phyloP scores from a whole-genome alignment of 495 filamentous ascomycete genomes.

The Aspergillus sparsus region DNA sequence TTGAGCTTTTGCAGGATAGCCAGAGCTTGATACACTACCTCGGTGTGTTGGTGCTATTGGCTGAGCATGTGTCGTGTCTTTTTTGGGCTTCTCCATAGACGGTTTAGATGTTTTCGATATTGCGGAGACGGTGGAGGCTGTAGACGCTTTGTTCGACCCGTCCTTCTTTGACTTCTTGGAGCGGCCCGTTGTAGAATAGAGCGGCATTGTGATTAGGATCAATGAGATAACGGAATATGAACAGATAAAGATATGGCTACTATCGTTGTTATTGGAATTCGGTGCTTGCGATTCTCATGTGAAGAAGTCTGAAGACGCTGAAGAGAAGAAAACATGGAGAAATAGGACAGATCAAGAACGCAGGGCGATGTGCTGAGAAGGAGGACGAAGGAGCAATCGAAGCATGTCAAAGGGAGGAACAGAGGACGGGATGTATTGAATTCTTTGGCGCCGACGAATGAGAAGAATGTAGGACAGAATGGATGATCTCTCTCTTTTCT shows the following conservation, averaged over 20 bases:
- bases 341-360: slow-evolving; percentile 6
- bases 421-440: slow-evolving; percentile 8
- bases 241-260: neutral
- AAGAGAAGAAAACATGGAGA: slow-evolving; percentile 25
- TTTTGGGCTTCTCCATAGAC: slow-evolving; percentile 26
- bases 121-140: slow-evolving; percentile 34
- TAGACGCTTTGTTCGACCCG: slow-evolving; percentile 30
- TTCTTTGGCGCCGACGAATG: slow-evolving; percentile 8
- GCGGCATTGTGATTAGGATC: slow-evolving; percentile 33
- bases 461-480: slow-evolving; percentile 29
- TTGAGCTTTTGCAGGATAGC: slow-evolving; percentile 16
- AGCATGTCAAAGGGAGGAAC: slow-evolving; percentile 25
- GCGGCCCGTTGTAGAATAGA: slow-evolving; percentile 31
- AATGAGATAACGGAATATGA: slow-evolving; percentile 11
- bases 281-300: slow-evolving; percentile 15
- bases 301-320: slow-evolving; percentile 21
- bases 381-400: slow-evolving; percentile 18
- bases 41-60: slow-evolving; percentile 13
- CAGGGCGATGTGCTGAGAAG: neutral
- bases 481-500: slow-evolving; percentile 6
- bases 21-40: slow-evolving; percentile 22
- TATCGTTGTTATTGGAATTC: neutral
- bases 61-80: slow-evolving; percentile 19
- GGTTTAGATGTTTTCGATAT: slow-evolving; percentile 26
- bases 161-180: slow-evolving; percentile 38